Evolutionary conservation across 306 rosid species (phyloP), one percentile per base, ranked within the genome.

Genomic region (Echinosophora koreensis): DNA sequence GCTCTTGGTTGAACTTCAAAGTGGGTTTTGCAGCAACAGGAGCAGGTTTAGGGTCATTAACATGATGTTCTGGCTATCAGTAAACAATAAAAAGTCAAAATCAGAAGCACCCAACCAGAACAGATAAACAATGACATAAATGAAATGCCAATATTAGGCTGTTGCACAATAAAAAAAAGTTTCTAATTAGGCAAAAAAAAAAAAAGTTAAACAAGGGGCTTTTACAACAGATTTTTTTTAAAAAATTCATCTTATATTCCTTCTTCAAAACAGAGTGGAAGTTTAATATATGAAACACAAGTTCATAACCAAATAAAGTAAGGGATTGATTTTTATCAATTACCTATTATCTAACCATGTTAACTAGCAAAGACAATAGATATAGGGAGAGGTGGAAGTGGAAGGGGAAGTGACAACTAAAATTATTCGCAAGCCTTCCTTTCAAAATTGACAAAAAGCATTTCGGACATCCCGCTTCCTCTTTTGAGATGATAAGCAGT

Each of bases 11-110:
- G 83, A 85, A 95, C 73, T 87, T 90, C 90, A 88, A 87, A 63
- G 97, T 89, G 11, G 98, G 97, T 49, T 92, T 95, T 51, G 97
- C 97, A 65, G 97, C 86, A 74, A 92, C 89, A 80, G 90, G 72
- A 87, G 87, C 85, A 30, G 91, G 96, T 81, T 78, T 97, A 11
- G 90, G 86, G 41, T 83, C 90, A 59, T 82, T 83, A 46, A 28
- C 81, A 55, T 49, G 84, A 82, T 72, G 83, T 79, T 89, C 93
- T 87, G 93, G 84, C 98, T 95, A 88, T 80, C 88, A 87, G 50
- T 60, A 83, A 88, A 80, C 84, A 88, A 70, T 30, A 54, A 80
- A 82, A 83, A 72, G 65, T 86, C 80, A 74, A 69, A 85, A 81
- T 58, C 68, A 73, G 66, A 52, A 59, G 44, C 70, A 73, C 61